A percentile compares a stretch with the other conserved stretches of the same genome.
Evolutionary conservation across 768 basidiomycete species (phyloP).

Genomic region (Mycena galopus): DNA sequence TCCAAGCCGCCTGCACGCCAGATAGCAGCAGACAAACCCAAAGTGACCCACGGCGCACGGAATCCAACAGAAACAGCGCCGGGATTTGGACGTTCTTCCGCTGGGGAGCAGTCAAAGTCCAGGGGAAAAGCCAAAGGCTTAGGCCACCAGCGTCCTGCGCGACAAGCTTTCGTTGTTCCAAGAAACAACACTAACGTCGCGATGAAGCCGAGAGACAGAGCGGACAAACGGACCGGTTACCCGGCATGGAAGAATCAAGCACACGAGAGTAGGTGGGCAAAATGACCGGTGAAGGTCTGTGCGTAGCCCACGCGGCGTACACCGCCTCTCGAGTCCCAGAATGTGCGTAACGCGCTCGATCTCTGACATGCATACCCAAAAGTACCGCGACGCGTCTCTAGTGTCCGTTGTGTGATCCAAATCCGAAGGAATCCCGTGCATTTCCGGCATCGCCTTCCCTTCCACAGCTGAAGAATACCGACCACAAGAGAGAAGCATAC

Average conservation of each 20-base stretch:
- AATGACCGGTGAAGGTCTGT: conserved; percentile 23
- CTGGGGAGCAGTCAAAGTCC: conserved; percentile 31
- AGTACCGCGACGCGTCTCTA: conserved; percentile 36
- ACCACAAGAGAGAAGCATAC: conserved; percentile 30
- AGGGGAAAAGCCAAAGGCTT: conserved; percentile 34
- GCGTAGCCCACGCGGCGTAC: conserved; percentile 25
- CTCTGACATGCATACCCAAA: conserved; percentile 32
- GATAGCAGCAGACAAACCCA: conserved; percentile 23
- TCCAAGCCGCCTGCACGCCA: conserved; percentile 18
- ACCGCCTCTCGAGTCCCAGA: conserved; percentile 19
- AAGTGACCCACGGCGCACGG: conserved; percentile 36
- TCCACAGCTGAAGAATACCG: conserved; percentile 20
- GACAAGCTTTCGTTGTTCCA: conserved; percentile 19
- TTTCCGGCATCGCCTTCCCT: conserved; percentile 38
- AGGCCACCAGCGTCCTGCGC: conserved; percentile 31
- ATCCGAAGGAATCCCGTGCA: conserved; percentile 28
- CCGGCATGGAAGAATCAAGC: conserved; percentile 33
- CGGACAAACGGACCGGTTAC: conserved; percentile 13
- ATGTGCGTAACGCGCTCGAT: conserved; percentile 15
- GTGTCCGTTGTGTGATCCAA: conserved; percentile 25
- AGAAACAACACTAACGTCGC: conserved; percentile 12
- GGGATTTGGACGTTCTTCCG: conserved; percentile 36
- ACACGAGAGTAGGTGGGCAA: conserved; percentile 25
- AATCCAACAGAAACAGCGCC: conserved; percentile 30
- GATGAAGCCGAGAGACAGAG: conserved; percentile 22